Percentiles rank a stretch among this genome's conserved stretches.
These are phyloP conservation scores for Neofusicoccum laricinum DNA, from an alignment of 2,329 filamentous ascomycete species.

Conservation along the genomic window DNA sequence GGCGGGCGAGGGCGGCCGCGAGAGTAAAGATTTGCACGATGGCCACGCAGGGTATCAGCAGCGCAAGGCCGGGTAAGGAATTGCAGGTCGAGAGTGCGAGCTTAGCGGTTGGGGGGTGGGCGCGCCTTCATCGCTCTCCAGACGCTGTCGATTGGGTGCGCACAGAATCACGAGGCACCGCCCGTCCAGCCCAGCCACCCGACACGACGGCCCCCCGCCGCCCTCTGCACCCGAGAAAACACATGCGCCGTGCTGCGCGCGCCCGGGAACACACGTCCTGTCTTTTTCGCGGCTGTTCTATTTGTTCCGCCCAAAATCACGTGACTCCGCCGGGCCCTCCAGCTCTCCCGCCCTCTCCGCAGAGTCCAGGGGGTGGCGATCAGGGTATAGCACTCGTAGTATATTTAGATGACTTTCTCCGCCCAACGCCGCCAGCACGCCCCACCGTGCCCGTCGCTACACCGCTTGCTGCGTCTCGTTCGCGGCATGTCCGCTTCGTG, in stretches of 20 bases:
- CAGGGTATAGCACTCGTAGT: slow-evolving; percentile 3
- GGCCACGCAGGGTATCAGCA: slow-evolving; percentile 14
- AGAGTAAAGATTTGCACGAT: slow-evolving; percentile 9
- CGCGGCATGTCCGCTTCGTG: not conserved
- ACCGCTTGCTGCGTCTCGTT: not conserved
- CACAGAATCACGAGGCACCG: slow-evolving; percentile 12
- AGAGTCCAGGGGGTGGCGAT: slow-evolving; percentile 10
- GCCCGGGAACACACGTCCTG: not conserved
- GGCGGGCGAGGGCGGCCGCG: not conserved
- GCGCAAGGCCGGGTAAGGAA: slow-evolving; percentile 12
- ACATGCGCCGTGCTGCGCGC: not conserved
- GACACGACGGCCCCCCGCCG: not conserved
- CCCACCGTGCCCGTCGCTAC: not conserved
- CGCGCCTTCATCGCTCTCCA: slow-evolving; percentile 3
- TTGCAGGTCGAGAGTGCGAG: slow-evolving; percentile 13
- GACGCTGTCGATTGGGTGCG: slow-evolving; percentile 7
- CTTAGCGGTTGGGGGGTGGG: slow-evolving; percentile 8
- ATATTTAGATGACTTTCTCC: slow-evolving; percentile 10
- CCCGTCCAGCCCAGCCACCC: not conserved
- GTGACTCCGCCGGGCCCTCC: not conserved
- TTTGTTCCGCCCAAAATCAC: not conserved
- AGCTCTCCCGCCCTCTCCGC: slow-evolving; percentile 5
- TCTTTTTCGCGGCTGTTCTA: not conserved
- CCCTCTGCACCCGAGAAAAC: not conserved
- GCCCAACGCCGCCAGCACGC: not conserved